Evolutionary conservation across 2,329 filamentous ascomycete species (phyloP).

Genomic region (Fusarium nematophilum): DNA sequence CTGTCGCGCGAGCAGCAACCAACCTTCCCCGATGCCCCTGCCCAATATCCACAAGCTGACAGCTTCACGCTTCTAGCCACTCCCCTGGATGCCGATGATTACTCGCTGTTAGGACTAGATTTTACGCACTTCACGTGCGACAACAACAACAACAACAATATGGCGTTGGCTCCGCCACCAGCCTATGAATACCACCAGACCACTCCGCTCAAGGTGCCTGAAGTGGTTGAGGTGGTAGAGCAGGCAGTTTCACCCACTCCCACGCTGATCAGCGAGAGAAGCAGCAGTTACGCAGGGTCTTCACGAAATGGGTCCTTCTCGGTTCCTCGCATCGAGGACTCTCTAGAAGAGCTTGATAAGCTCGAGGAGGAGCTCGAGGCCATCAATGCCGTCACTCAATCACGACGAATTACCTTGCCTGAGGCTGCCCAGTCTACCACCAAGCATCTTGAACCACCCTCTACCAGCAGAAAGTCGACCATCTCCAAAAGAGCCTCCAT

Average conservation of each 20-base stretch:
- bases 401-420: constrained; percentile 48
- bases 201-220: constrained; percentile 45
- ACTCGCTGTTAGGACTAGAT: constrained; percentile 29
- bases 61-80: constrained; percentile 62
- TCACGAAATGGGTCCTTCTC: constrained; percentile 48
- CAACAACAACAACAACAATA: constrained; percentile 30
- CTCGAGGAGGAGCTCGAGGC: constrained; percentile 72
- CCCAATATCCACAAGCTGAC: constrained; percentile 45
- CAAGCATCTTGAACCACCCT: constrained; percentile 33
- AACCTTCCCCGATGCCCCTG: constrained; percentile 33
- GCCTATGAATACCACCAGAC: constrained; percentile 35
- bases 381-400: constrained; percentile 54
- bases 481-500: constrained; percentile 45
- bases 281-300: constrained; percentile 50
- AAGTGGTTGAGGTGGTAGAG: constrained; percentile 47
- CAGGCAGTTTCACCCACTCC: constrained; percentile 49
- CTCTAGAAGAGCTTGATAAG: constrained; percentile 70
- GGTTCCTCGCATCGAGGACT: constrained; percentile 70
- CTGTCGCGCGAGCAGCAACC: constrained; percentile 51
- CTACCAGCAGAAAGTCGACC: constrained; percentile 20
- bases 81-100: constrained; percentile 49
- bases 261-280: constrained; percentile 46
- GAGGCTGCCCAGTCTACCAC: constrained; percentile 24
- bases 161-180: constrained; percentile 43
- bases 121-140: constrained; percentile 20